Evolutionary conservation across 2,329 filamentous ascomycete species (phyloP).

Genomic region (Chaetomium strumarium): DNA sequence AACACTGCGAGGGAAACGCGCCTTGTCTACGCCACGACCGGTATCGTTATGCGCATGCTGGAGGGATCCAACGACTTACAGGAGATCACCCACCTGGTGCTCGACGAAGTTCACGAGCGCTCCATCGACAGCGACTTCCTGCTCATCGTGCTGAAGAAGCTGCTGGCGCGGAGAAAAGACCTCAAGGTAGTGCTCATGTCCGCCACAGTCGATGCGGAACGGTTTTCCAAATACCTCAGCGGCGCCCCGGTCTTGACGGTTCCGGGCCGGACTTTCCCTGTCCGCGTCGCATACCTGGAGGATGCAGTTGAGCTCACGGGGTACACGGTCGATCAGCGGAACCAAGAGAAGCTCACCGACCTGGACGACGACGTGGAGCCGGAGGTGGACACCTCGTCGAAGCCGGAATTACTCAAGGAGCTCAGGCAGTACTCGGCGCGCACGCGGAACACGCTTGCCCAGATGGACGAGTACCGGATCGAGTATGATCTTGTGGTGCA

Average conservation of each 20-base stretch:
- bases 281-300: slow-evolving; percentile 81
- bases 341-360: slow-evolving; percentile 51
- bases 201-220: slow-evolving; percentile 87
- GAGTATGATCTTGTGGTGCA: slow-evolving; percentile 82
- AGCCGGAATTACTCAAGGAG: slow-evolving; percentile 55
- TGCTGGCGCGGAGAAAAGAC: slow-evolving; percentile 70
- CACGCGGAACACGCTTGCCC: slow-evolving; percentile 67
- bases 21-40: slow-evolving; percentile 80
- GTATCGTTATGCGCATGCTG: slow-evolving; percentile 97
- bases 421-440: slow-evolving; percentile 68
- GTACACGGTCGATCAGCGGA: slow-evolving; percentile 53
- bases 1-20: slow-evolving; percentile 77
- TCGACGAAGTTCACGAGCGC: slow-evolving; percentile 97
- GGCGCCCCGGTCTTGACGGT: slow-evolving; percentile 83
- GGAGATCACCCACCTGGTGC: slow-evolving; percentile 86
- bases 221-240: slow-evolving; percentile 83
- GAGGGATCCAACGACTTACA: slow-evolving; percentile 80
- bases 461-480: slow-evolving; percentile 85
- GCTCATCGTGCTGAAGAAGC: slow-evolving; percentile 80
- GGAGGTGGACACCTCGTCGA: slow-evolving; percentile 45
- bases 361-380: slow-evolving; percentile 57
- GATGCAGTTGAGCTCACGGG: slow-evolving; percentile 86
- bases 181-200: slow-evolving; percentile 96
- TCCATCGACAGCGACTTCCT: slow-evolving; percentile 96
- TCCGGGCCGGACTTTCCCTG: slow-evolving; percentile 88